Percentiles rank a stretch among this genome's conserved stretches.
These are phyloP conservation scores for Chytridium lagenaria DNA, from an alignment of 371 early-diverging fungal genomes.

Conservation along the genomic window DNA sequence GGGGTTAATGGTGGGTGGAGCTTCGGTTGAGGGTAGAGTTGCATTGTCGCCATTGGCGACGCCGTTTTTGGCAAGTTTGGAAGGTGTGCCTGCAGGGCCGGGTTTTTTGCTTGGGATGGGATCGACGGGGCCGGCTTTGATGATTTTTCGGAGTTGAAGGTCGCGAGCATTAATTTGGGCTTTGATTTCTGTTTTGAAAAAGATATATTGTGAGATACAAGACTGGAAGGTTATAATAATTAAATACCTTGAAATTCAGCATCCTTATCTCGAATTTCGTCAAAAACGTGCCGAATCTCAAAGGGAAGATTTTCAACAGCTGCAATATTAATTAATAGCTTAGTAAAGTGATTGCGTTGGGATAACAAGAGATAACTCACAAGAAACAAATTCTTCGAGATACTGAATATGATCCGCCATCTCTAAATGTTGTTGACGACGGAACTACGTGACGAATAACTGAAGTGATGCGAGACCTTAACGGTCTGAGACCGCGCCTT, in stretches of 20 bases:
- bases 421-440: too few relatives aligned
- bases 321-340: slow-evolving; percentile 28
- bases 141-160: slow-evolving; percentile 28
- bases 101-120: slow-evolving; percentile 5
- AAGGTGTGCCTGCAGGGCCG: not conserved
- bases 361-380: slow-evolving; percentile 14
- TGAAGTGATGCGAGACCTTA: too few relatives aligned
- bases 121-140: slow-evolving; percentile 26
- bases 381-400: slow-evolving; percentile 26
- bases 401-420: slow-evolving; percentile 28
- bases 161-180: slow-evolving; percentile 26
- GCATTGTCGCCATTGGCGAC: too few relatives aligned
- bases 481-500: too few relatives aligned
- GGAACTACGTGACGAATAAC: too few relatives aligned
- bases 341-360: slow-evolving; percentile 24
- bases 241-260: slow-evolving; percentile 49
- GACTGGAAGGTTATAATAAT: slow-evolving; percentile 20
- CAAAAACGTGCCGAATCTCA: slow-evolving; percentile 56
- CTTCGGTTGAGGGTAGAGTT: too few relatives aligned
- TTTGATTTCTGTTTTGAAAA: slow-evolving; percentile 22
- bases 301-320: slow-evolving; percentile 60
- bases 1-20: too few relatives aligned
- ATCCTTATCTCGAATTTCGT: slow-evolving; percentile 56
- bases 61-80: not conserved
- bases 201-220: not conserved